A percentile compares a stretch with the other conserved stretches of the same genome.
Conservation (phyloP, 495 filamentous ascomycete species). For the Bryoglossum gracile region DNA sequence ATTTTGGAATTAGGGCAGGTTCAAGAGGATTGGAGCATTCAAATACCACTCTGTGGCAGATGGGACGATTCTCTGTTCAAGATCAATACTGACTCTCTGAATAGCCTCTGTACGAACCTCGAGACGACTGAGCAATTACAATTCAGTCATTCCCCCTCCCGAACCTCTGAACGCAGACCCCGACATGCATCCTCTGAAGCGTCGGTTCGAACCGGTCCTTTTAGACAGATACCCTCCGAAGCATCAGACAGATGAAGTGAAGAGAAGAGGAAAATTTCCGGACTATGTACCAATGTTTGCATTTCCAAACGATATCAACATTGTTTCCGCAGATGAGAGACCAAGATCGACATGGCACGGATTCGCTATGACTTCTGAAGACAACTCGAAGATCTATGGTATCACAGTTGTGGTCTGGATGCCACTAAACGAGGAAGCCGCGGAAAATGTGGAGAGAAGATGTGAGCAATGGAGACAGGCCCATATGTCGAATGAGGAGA, state of each 20-base stretch:
- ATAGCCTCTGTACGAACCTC: slow-evolving; percentile 84
- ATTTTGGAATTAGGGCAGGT: too few species aligned
- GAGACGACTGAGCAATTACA: slow-evolving; percentile 90
- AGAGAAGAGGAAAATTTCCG: slow-evolving; percentile 79
- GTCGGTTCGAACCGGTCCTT: slow-evolving; percentile 88
- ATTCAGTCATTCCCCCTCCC: slow-evolving; percentile 91
- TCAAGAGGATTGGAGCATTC: not conserved
- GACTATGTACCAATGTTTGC: slow-evolving; percentile 99
- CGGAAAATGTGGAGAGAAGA: slow-evolving; percentile 80
- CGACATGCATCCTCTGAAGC: slow-evolving; percentile 92
- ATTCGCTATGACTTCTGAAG: slow-evolving; percentile 92
- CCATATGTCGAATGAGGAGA: slow-evolving; percentile 94
- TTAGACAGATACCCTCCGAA: slow-evolving; percentile 89
- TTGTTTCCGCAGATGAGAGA: slow-evolving; percentile 89
- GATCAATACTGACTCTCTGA: slow-evolving; percentile 19
- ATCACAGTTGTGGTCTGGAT: slow-evolving; percentile 92
- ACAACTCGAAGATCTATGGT: slow-evolving; percentile 85
- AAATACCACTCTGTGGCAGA: not conserved
- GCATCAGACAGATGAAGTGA: slow-evolving; percentile 67
- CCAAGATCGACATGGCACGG: slow-evolving; percentile 96
- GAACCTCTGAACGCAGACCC: slow-evolving; percentile 82
- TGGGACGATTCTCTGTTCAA: not conserved
- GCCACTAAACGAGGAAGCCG: slow-evolving; percentile 70
- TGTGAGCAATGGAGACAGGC: slow-evolving; percentile 91
- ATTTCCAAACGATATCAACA: slow-evolving; percentile 95